Evolutionary conservation across 1,139 yeast genomes (phyloP).

Genomic region (Zhuliangozyma parablackwelliae): DNA sequence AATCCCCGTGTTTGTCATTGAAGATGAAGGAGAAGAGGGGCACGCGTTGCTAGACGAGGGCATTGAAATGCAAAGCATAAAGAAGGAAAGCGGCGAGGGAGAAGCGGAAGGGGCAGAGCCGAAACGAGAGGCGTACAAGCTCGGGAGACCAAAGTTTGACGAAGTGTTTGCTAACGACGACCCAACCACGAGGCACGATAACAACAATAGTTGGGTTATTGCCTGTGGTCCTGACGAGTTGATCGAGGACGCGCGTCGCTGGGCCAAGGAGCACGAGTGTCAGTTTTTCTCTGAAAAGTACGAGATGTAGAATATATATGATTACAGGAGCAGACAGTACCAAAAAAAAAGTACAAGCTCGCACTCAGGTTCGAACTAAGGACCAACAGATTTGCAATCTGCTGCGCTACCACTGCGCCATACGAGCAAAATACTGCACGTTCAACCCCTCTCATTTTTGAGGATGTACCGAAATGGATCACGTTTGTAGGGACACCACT

Average conservation of each 20-base stretch:
- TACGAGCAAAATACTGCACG: conserved; percentile 25
- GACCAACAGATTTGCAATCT: conserved; percentile 55
- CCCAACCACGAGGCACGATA: conserved; percentile 19
- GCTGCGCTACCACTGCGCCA: conserved; percentile 58
- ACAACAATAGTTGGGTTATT: conserved; percentile 48
- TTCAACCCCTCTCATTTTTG: too few relatives aligned
- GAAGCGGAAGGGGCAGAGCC: conserved; percentile 10
- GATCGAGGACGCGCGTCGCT: conserved; percentile 40
- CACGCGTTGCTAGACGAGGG: conserved; percentile 9
- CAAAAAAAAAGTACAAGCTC: conserved; percentile 11
- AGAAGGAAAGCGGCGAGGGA: conserved; percentile 2
- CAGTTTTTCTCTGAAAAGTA: conserved; percentile 44
- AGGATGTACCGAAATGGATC: too few relatives aligned
- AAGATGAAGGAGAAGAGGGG: conserved; percentile 13
- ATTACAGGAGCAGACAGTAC: neutral
- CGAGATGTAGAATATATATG: conserved; percentile 18
- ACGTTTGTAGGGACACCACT: too few relatives aligned
- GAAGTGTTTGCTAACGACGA: conserved; percentile 22
- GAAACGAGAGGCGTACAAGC: conserved; percentile 3
- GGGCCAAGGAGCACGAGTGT: conserved; percentile 37
- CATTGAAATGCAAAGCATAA: conserved; percentile 15
- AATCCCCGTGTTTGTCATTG: conserved; percentile 10
- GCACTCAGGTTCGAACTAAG: conserved; percentile 49
- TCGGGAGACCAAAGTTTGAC: conserved; percentile 42
- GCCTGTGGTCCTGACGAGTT: conserved; percentile 67